Conservation (phyloP, 2,329 filamentous ascomycete species). For the Boeremia exigua region DNA sequence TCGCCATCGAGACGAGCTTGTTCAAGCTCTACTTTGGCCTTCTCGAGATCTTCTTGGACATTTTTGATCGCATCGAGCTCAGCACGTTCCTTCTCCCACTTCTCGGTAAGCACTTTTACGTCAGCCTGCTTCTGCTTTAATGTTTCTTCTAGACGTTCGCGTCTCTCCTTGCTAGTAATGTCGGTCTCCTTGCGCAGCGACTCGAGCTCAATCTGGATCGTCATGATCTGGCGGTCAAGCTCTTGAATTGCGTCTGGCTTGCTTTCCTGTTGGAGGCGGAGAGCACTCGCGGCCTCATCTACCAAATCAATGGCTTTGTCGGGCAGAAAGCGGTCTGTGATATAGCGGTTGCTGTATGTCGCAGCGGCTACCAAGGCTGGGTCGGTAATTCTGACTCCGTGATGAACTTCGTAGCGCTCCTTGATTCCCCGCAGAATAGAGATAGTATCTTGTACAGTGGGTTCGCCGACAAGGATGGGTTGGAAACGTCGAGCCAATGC, state of each 20-base stretch:
- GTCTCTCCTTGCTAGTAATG: slow-evolving; percentile 82
- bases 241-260: slow-evolving; percentile 94
- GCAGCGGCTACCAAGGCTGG: slow-evolving; percentile 90
- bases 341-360: slow-evolving; percentile 91
- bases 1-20: slow-evolving; percentile 86
- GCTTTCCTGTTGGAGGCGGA: slow-evolving; percentile 92
- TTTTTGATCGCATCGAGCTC: slow-evolving; percentile 89
- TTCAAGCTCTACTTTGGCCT: slow-evolving; percentile 82
- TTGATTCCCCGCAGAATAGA: slow-evolving; percentile 96
- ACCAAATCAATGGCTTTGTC: slow-evolving; percentile 98
- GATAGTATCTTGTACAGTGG: slow-evolving; percentile 88
- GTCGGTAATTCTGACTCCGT: slow-evolving; percentile 94
- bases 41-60: slow-evolving; percentile 86
- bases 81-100: slow-evolving; percentile 87
- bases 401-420: slow-evolving; percentile 95
- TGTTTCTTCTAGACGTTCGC: slow-evolving; percentile 81
- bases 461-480: slow-evolving; percentile 91
- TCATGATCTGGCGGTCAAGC: slow-evolving; percentile 94
- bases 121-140: slow-evolving; percentile 80
- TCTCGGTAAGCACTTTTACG: slow-evolving; percentile 73
- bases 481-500: slow-evolving; percentile 92
- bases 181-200: slow-evolving; percentile 94
- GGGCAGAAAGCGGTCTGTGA: slow-evolving; percentile 92
- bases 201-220: slow-evolving; percentile 94
- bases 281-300: slow-evolving; percentile 89